phyloP scores from a whole-genome alignment of 306 rosid genomes.

The Mucuna pruriens region DNA sequence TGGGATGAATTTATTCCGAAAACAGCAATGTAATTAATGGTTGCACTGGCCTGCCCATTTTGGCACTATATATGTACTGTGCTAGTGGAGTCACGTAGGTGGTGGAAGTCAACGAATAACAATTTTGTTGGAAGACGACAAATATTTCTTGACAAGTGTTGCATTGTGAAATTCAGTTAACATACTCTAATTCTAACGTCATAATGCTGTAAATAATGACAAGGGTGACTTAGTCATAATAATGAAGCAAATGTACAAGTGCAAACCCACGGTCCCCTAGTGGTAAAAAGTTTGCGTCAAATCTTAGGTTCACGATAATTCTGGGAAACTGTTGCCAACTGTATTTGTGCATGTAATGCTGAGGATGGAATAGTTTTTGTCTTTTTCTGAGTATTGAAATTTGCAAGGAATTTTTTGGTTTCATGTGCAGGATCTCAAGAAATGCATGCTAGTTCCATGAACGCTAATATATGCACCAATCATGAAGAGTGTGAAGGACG shows the following conservation, averaged over 20 bases:
- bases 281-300: too few relatives aligned
- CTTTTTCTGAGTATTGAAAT: conserved; percentile 6
- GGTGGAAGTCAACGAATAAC: conserved; percentile 31
- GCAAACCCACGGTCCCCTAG: too few relatives aligned
- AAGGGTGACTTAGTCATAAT: not conserved
- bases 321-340: too few relatives aligned
- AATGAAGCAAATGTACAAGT: too few relatives aligned
- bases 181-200: not conserved
- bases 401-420: conserved; percentile 13
- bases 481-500: conserved; percentile 95
- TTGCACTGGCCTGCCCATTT: conserved; percentile 30
- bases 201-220: not conserved
- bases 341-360: conserved; percentile 16
- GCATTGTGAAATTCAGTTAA: conserved; percentile 12
- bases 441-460: conserved; percentile 56
- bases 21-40: conserved; percentile 29
- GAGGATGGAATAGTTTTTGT: conserved; percentile 23
- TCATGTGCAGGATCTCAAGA: conserved; percentile 78
- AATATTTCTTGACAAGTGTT: conserved; percentile 15
- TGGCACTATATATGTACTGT: conserved; percentile 22
- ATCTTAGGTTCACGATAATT: too few relatives aligned
- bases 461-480: conserved; percentile 64
- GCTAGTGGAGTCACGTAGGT: not conserved
- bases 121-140: conserved; percentile 40
- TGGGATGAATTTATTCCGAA: conserved; percentile 21